Percentiles rank a stretch among this genome's conserved stretches.
These are phyloP conservation scores for Cyclaneusma minus DNA, from an alignment of 2,329 filamentous ascomycete species.

Conservation along the genomic window DNA sequence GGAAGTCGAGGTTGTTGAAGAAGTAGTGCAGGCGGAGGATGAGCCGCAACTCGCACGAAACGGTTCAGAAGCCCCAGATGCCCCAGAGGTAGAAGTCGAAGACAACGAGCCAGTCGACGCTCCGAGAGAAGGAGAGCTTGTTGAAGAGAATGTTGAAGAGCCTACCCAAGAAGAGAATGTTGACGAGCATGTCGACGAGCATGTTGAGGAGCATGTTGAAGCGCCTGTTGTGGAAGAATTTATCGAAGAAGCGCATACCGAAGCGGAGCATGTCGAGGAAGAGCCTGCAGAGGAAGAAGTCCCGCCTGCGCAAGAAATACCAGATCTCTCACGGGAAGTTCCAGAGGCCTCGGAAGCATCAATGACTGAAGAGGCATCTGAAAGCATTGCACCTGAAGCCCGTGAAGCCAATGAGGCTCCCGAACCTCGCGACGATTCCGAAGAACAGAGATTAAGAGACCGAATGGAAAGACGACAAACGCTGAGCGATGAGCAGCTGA, in stretches of 20 bases:
- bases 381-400: too few relatives aligned
- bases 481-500: constrained; percentile 31
- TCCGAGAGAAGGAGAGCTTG: not conserved
- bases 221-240: constrained; percentile 2
- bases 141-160: not conserved
- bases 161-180: constrained; percentile 1
- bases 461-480: constrained; percentile 6
- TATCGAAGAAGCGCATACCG: constrained; percentile 23
- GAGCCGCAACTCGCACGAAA: constrained; percentile 6
- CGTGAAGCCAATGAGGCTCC: too few relatives aligned
- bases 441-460: too few relatives aligned
- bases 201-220: constrained; percentile 1
- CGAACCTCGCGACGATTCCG: too few relatives aligned
- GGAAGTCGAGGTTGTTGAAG: constrained; percentile 10
- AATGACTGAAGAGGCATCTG: too few relatives aligned
- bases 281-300: constrained; percentile 52
- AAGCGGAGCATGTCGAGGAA: constrained; percentile 37
- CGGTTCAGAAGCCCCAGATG: too few relatives aligned
- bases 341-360: not conserved
- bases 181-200: constrained; percentile 2
- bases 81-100: too few relatives aligned
- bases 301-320: too few relatives aligned
- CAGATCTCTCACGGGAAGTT: not conserved
- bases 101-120: too few relatives aligned
- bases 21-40: constrained; percentile 16